Evolutionary conservation across 1,284 basidiomycete species (phyloP).

Genomic region (Trametes pubescens): DNA sequence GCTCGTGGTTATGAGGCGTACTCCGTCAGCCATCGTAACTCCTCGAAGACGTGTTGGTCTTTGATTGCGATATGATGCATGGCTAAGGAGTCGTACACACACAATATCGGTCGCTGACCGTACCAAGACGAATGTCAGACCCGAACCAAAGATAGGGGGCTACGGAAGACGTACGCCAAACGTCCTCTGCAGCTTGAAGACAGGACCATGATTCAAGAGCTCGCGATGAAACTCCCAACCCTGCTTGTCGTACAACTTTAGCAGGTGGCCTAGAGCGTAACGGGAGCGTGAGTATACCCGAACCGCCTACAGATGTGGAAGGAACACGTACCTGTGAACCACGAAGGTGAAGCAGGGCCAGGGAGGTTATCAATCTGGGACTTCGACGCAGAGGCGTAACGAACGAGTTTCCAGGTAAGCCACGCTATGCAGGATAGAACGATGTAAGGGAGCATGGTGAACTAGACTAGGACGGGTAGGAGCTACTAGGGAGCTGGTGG

Average conservation of each 20-base stretch:
- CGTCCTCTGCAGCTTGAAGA: background rate
- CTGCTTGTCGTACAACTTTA: background rate
- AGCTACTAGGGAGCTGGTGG: no score
- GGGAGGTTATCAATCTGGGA: background rate
- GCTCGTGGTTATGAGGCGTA: no score
- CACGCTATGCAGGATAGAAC: background rate
- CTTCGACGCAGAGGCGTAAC: background rate
- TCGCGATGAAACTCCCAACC: background rate
- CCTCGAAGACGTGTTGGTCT: no score
- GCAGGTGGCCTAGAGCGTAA: background rate
- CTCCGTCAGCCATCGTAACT: no score
- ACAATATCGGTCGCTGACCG: no score
- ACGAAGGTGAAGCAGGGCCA: background rate
- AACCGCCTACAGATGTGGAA: no score
- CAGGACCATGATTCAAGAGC: background rate
- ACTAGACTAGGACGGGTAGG: no score
- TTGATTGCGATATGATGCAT: no score
- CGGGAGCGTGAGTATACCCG: background rate
- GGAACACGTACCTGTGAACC: conserved; percentile 44
- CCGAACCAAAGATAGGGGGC: no score
- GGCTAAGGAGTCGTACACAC: no score
- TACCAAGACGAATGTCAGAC: no score
- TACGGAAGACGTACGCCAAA: no score
- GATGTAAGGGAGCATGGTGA: background rate
- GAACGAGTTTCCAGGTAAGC: background rate